Evolutionary conservation across 331 rosid species (phyloP), one percentile per base, ranked within the genome.

Genomic region (Prunus yedoensis): DNA sequence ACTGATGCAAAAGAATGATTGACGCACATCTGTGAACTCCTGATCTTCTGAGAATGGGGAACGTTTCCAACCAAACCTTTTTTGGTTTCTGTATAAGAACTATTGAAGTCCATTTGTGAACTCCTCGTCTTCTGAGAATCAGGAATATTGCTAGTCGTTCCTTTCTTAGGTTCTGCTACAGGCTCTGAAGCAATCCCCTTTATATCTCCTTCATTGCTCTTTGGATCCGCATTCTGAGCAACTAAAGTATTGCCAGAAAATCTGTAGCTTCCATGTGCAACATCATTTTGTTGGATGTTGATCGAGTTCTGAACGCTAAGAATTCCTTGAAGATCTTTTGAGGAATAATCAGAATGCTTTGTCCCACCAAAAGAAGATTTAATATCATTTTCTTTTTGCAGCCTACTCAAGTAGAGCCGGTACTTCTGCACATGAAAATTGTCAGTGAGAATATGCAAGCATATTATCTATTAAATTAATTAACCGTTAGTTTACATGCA

Each of bases 361-460:
- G 75, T 74, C 67, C 92, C 99, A 54, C 80, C 83, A 50, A 87
- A 84, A 74, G 88, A 72, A 81, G 91, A 76, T 81, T 85, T 92
- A 9, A 76, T 83, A 20, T 89, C 94, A 15, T 79, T 85, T 43
- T 92, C 96, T 73, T 92, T 95, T 74, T 88, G 97, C 76, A 95
- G 81, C 84, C 99, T 81, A 73, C 96, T 84, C 94, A 92, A 78
- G 85, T 95, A 95, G 75, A 95, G 97, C 80, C 97, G 91, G 74
- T 92, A 95, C 81, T 95, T 95, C 99, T 95, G 96, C 82, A 79
- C 2, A 74, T n/a, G 66, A 54, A 71, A 13, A 1, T 43, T 74
- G 49, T 83, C 77, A 51, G 57, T 62, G 70, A 80, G 86, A 68
- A 71, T 59, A 62, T 23, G 68, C 69, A 77, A 70, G 62, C 59